Evolutionary conservation across 164 flowering plant species (phyloP), one percentile per base, ranked within the genome.

Genomic region (Houttuynia cordata): DNA sequence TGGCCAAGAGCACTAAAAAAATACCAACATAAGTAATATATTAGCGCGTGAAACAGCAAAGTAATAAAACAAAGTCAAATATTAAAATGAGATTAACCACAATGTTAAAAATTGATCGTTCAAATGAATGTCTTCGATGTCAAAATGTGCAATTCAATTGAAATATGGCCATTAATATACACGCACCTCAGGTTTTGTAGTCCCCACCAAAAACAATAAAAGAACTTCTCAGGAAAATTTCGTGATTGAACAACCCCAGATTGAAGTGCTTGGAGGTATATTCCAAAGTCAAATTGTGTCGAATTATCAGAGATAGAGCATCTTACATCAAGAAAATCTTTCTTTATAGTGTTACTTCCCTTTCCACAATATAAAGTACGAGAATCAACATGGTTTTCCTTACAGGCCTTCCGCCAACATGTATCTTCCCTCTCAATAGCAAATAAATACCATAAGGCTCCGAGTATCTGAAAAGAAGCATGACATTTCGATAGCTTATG

Each of bases 371-470:
- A 81, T 62, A 91, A 53, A 34, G 71, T 62, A 12, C 39, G 0
- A 8, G 22, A 20, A 24, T 54, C 57, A 21, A 1, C 24, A 53
- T 41, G 56, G 51, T 59, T 39, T 24, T 64, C 30, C 21, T 55
- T 41, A 72, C 98, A 93, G n/a, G 94, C 94, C 12, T 60, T 3
- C 51, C 59, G 73, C 98, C 98, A 93, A 77, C 98, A 93, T 0
- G 83, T 63, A 51, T 84, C 75, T 67, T 82, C 84, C 60, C 96
- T 78, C 75, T 85, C 97, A 45, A 94, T 84, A 7, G 99, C 79
- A 60, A 84, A 73, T 68, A 91, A 73, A 74, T 91, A 94, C 96
- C 96, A 94, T 63, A 85, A 79, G 18, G 96, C 96, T 69, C 97
- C 99, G 74, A 81, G 69, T 22, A 85, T 82, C 99, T 94, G 58